These are phyloP conservation scores for Lichtheimia ornata DNA, from an alignment of 371 early-diverging fungal species.

Conservation along the genomic window DNA sequence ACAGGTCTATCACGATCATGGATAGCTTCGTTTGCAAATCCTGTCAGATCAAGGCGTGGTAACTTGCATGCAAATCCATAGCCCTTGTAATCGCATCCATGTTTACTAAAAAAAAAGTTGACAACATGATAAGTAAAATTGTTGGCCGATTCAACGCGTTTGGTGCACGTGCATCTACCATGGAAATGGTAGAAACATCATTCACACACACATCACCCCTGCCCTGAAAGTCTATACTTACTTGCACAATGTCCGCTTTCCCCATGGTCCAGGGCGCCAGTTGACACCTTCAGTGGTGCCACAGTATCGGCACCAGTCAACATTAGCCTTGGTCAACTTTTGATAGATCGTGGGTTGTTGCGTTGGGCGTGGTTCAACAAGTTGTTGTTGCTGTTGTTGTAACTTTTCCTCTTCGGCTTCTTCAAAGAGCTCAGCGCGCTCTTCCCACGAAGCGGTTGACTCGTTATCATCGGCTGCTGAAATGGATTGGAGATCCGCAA, in stretches of 20 bases:
- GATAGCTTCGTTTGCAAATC: slow-evolving; percentile 73
- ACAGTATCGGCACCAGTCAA: slow-evolving; percentile 94
- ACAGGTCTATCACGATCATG: slow-evolving; percentile 82
- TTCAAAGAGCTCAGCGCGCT: slow-evolving; percentile 15
- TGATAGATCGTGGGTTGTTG: slow-evolving; percentile 63
- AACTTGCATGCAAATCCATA: slow-evolving; percentile 90
- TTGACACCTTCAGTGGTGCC: slow-evolving; percentile 91
- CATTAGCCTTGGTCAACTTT: slow-evolving; percentile 59
- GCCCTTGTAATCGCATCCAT: slow-evolving; percentile 94
- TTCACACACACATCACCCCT: not conserved
- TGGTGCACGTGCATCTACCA: not conserved
- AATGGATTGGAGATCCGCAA: slow-evolving; percentile 17
- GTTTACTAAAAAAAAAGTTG: slow-evolving; percentile 56
- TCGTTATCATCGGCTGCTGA: slow-evolving; percentile 20
- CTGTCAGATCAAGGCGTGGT: slow-evolving; percentile 82
- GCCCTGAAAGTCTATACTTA: slow-evolving; percentile 29
- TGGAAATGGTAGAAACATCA: not conserved
- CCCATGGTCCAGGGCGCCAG: slow-evolving; percentile 95
- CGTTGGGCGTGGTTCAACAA: slow-evolving; percentile 17
- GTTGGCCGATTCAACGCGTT: not conserved
- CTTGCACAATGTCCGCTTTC: slow-evolving; percentile 92
- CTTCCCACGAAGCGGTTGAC: slow-evolving; percentile 24
- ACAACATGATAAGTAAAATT: slow-evolving; percentile 3
- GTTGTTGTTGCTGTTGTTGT: slow-evolving; percentile 1
- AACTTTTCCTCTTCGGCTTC: slow-evolving; percentile 6